Evolutionary conservation across 208 protist species (phyloP).

Genomic region (Naegleria lovaniensis): DNA sequence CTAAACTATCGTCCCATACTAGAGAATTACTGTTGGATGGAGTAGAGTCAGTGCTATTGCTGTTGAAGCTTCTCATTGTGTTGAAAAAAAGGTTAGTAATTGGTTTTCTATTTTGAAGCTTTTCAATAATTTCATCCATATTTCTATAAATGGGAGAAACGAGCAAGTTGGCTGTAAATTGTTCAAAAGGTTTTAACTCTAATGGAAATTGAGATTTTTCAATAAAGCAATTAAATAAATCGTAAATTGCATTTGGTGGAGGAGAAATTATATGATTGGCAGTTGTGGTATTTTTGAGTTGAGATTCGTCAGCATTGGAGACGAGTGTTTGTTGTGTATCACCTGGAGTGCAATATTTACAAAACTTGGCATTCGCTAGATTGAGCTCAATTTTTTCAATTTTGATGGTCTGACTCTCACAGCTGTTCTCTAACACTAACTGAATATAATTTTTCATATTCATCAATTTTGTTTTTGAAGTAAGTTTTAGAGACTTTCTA

Average conservation of each 20-base stretch:
- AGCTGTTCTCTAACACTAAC: neutral
- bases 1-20: neutral
- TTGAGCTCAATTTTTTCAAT: conserved; percentile 7
- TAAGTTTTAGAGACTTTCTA: neutral
- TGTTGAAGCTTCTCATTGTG: neutral
- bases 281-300: neutral
- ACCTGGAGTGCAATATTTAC: neutral
- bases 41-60: neutral
- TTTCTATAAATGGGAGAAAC: neutral
- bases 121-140: neutral
- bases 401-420: neutral
- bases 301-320: neutral
- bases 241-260: neutral
- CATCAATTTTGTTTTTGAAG: neutral
- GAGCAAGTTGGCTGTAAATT: neutral
- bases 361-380: neutral
- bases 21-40: neutral
- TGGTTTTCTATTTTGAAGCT: neutral
- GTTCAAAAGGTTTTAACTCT: conserved; percentile 4
- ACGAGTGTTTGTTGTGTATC: neutral
- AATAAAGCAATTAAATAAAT: neutral
- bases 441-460: conserved; percentile 16
- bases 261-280: neutral
- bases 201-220: neutral
- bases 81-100: neutral